Percentiles rank a stretch among this genome's conserved stretches.
Conservation (phyloP, 768 basidiomycete species). For the Suillus clintonianus region DNA sequence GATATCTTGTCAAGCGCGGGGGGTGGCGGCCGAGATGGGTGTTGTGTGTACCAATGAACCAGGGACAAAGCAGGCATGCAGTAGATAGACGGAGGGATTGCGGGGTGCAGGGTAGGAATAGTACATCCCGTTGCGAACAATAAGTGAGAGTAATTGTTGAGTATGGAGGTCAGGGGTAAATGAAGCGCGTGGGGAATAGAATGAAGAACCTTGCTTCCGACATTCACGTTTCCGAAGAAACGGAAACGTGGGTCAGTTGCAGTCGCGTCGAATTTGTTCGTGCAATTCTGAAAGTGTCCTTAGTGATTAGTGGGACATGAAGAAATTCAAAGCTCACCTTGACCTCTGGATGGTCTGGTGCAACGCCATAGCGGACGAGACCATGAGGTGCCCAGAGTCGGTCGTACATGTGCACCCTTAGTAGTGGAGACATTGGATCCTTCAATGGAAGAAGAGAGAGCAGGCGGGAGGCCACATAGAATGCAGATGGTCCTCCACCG, state of each 20-base stretch:
- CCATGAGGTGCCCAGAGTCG: conserved; percentile 94
- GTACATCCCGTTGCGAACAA: conserved; percentile 88
- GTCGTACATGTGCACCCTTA: conserved; percentile 87
- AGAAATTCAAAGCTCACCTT: conserved; percentile 51
- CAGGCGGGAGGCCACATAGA: conserved; percentile 90
- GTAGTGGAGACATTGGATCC: conserved; percentile 31
- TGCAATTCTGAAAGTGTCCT: conserved; percentile 75
- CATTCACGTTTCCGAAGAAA: conserved; percentile 90
- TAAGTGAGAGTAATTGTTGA: conserved; percentile 79
- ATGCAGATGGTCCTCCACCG: conserved; percentile 95
- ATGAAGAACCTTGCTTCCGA: conserved; percentile 38
- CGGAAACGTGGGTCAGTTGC: conserved; percentile 79
- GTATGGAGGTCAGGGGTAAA: conserved; percentile 62
- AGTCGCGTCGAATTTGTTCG: conserved; percentile 87
- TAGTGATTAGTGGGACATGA: conserved; percentile 12
- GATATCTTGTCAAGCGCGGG: conserved; percentile 63
- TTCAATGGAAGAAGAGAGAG: conserved; percentile 57
- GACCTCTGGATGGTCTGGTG: conserved; percentile 98
- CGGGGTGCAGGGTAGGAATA: conserved; percentile 58
- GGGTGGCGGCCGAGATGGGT: conserved; percentile 67
- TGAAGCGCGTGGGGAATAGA: conserved; percentile 53
- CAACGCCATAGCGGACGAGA: conserved; percentile 93
- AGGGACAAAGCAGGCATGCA: conserved; percentile 77
- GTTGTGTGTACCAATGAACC: conserved; percentile 96
- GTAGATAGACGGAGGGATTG: conserved; percentile 46